Conservation (phyloP, 2,329 filamentous ascomycete species). For the Dothideomycetes sp. region DNA sequence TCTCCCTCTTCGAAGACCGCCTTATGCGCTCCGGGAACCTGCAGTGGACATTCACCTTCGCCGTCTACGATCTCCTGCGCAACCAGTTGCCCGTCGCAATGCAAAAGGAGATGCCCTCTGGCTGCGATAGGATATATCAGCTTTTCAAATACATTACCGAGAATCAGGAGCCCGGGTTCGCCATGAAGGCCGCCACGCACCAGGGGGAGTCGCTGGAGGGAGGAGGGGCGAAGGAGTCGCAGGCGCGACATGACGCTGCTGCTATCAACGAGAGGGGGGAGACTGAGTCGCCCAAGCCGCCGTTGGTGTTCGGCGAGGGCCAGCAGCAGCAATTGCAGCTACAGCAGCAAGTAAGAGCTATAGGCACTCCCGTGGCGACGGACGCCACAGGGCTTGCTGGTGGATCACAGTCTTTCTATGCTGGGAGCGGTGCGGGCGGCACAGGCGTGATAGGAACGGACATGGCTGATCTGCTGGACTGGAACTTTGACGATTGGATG, state of each 20-base stretch:
- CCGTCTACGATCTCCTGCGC: conserved; percentile 5
- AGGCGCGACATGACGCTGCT: conserved; percentile 1
- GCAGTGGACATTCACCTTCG: conserved; percentile 3
- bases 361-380: neutral
- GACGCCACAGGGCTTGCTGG: no score
- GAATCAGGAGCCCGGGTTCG: conserved; percentile 6
- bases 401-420: no score
- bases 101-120: neutral
- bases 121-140: conserved; percentile 1
- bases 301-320: no score
- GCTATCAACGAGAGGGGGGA: no score
- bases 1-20: conserved; percentile 5
- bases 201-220: no score
- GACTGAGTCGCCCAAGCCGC: no score
- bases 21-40: conserved; percentile 1
- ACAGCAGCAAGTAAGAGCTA: conserved; percentile 2
- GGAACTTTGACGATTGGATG: conserved; percentile 9
- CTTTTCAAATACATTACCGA: conserved; percentile 6
- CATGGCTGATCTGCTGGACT: conserved; percentile 6
- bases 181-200: neutral
- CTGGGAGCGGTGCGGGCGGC: no score
- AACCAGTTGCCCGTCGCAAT: neutral
- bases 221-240: no score
- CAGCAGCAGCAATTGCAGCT: no score
- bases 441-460: no score